Conservation (phyloP, 2,329 filamentous ascomycete genomes). For the Trichoderma hamatum region DNA sequence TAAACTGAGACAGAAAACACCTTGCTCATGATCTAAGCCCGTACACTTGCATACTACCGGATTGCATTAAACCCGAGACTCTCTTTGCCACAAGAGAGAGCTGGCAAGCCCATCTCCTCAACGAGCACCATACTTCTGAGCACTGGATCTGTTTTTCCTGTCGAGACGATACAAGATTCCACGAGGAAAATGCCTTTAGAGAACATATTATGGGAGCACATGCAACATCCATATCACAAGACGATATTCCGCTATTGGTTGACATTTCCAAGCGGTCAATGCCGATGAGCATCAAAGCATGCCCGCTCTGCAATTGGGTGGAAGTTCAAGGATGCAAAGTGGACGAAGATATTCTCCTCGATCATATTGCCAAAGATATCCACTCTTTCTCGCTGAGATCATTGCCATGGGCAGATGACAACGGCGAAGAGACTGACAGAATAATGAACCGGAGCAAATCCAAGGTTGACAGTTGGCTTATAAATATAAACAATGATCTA, state of each 20-base stretch:
- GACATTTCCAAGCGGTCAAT: conserved; percentile 1
- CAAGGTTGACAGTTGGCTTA: conserved; percentile 1
- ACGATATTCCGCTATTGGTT: not conserved
- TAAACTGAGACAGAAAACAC: conserved; percentile 3
- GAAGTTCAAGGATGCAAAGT: not conserved
- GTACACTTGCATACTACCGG: conserved; percentile 7
- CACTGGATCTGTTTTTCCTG: conserved; percentile 13
- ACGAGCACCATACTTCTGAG: not conserved
- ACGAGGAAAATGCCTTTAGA: not conserved
- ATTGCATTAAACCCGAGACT: not conserved
- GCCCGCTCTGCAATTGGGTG: conserved; percentile 8
- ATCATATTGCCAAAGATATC: conserved; percentile 11
- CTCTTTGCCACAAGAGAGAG: conserved; percentile 2
- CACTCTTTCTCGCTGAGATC: conserved; percentile 6
- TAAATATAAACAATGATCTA: not conserved
- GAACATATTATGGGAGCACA: not conserved
- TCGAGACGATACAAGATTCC: not conserved
- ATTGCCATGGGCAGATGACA: conserved; percentile 8
- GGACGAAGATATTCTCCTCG: not conserved
- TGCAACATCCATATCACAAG: not conserved
- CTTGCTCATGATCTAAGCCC: conserved; percentile 7
- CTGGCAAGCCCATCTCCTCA: conserved; percentile 5
- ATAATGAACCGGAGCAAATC: not conserved
- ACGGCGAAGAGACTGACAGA: not conserved
- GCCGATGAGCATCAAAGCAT: not conserved